Evolutionary conservation across 2,329 filamentous ascomycete species (phyloP).

Genomic region (Calonectria crousiana): DNA sequence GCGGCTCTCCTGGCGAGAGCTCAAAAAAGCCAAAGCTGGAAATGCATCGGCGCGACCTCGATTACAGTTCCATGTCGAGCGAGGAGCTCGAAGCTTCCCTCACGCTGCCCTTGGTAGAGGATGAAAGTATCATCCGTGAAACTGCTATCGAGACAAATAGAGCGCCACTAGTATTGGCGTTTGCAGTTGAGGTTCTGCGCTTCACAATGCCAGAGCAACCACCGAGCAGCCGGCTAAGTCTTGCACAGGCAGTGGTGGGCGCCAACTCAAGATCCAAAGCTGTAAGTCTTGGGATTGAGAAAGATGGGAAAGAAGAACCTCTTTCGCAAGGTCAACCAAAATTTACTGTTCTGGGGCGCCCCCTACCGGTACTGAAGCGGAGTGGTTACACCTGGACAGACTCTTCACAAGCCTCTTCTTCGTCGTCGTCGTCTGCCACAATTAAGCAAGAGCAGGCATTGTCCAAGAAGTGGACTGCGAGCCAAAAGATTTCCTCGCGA

Average conservation of each 20-base stretch:
- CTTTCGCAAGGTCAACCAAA: conserved; percentile 82
- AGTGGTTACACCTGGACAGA: conserved; percentile 72
- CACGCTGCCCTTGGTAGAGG: conserved; percentile 66
- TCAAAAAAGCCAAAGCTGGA: conserved; percentile 51
- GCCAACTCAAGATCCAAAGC: conserved; percentile 84
- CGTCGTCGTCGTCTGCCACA: conserved; percentile 31
- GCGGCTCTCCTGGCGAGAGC: conserved; percentile 25
- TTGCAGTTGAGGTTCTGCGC: conserved; percentile 78
- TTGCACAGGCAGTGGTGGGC: conserved; percentile 87
- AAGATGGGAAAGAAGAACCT: conserved; percentile 75
- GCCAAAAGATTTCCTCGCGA: conserved; percentile 63
- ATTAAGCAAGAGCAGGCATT: conserved; percentile 32
- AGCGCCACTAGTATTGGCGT: conserved; percentile 85
- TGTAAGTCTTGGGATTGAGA: conserved; percentile 78
- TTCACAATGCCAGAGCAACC: conserved; percentile 90
- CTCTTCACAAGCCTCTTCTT: conserved; percentile 30
- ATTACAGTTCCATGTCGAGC: conserved; percentile 59
- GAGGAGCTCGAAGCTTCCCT: conserved; percentile 74
- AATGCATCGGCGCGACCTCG: conserved; percentile 49
- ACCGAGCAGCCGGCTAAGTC: conserved; percentile 82
- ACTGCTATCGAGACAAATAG: conserved; percentile 79
- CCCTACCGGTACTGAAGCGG: conserved; percentile 81
- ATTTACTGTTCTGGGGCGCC: conserved; percentile 78
- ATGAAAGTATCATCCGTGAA: conserved; percentile 70
- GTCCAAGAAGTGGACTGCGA: conserved; percentile 61